Conservation (phyloP, 192 early-diverging fungal genomes). For the Umbelopsis ramanniana region DNA sequence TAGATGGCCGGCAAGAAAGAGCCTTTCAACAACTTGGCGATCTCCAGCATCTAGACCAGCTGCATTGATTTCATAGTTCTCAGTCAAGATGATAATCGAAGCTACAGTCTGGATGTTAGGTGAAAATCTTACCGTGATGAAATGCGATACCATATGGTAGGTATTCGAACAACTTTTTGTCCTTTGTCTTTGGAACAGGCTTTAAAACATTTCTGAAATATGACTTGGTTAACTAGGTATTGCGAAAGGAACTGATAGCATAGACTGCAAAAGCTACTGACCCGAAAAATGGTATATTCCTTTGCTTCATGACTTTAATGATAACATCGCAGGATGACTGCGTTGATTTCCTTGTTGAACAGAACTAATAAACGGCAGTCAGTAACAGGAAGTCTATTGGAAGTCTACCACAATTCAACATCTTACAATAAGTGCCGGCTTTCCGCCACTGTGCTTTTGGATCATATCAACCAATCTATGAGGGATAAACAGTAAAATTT, state of each 20-base stretch:
- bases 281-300: slow-evolving; percentile 13
- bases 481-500: background rate
- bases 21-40: slow-evolving; percentile 54
- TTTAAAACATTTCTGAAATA: background rate
- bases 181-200: slow-evolving; percentile 10
- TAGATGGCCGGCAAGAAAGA: slow-evolving; percentile 56
- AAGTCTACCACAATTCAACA: background rate
- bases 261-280: background rate
- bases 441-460: slow-evolving; percentile 31
- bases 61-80: background rate
- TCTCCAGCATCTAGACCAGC: slow-evolving; percentile 42
- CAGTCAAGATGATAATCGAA: background rate
- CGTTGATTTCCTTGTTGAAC: slow-evolving; percentile 43
- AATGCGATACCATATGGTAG: slow-evolving; percentile 63
- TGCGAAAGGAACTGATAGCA: background rate
- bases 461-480: slow-evolving; percentile 45
- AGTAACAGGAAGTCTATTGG: background rate
- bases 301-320: slow-evolving; percentile 33
- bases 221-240: background rate
- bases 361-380: slow-evolving; percentile 32
- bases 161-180: slow-evolving; percentile 38
- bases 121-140: slow-evolving; percentile 59
- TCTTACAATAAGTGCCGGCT: slow-evolving; percentile 45
- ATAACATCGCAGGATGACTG: slow-evolving; percentile 41
- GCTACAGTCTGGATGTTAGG: background rate